These are phyloP conservation scores for Metarhizium album DNA, from an alignment of 2,329 filamentous ascomycete species.

Conservation along the genomic window DNA sequence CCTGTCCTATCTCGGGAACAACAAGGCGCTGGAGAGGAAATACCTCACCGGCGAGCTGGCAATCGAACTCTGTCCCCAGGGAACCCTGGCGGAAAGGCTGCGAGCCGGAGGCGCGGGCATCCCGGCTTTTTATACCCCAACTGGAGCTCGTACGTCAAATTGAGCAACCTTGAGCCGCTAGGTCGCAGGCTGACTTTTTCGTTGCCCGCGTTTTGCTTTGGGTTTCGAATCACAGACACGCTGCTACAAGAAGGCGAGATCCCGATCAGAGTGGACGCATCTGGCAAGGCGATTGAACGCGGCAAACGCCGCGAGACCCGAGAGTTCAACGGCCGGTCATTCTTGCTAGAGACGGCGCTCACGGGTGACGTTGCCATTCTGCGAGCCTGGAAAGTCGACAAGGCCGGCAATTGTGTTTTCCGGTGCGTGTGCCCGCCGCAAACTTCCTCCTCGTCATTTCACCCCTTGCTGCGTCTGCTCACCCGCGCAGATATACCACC, in stretches of 20 bases:
- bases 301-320: slow-evolving; percentile 59
- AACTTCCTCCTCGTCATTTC: too few relatives aligned
- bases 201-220: too few relatives aligned
- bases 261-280: slow-evolving; percentile 48
- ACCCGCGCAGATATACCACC: slow-evolving; percentile 48
- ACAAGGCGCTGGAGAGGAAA: slow-evolving; percentile 64
- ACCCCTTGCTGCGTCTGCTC: neutral
- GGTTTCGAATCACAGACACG: too few relatives aligned
- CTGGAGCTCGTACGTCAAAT: slow-evolving; percentile 54
- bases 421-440: slow-evolving; percentile 34
- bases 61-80: slow-evolving; percentile 67
- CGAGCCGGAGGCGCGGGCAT: slow-evolving; percentile 66
- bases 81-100: slow-evolving; percentile 61
- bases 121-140: slow-evolving; percentile 71
- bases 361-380: slow-evolving; percentile 68
- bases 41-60: slow-evolving; percentile 66
- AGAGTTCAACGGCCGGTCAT: slow-evolving; percentile 61
- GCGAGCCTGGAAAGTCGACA: slow-evolving; percentile 65
- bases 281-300: slow-evolving; percentile 50
- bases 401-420: slow-evolving; percentile 71
- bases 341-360: slow-evolving; percentile 68
- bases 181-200: too few relatives aligned
- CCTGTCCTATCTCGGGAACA: slow-evolving; percentile 65
- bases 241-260: slow-evolving; percentile 59
- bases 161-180: too few relatives aligned